Evolutionary conservation across 169 alveolate species (phyloP).

Genomic region (Cyclospora cayetanensis): DNA sequence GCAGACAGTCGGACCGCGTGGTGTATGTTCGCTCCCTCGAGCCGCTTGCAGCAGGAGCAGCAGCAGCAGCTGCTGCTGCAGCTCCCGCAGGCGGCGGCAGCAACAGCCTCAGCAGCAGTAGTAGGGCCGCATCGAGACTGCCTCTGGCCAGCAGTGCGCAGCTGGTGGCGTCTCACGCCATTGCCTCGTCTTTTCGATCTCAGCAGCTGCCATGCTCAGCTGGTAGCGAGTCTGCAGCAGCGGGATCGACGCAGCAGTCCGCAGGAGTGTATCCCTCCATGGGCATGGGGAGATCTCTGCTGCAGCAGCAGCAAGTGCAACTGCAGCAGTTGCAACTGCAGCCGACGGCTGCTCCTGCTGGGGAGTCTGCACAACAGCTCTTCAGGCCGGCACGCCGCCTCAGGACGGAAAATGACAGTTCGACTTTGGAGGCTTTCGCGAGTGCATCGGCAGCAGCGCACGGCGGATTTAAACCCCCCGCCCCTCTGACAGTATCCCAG

Average conservation of each 20-base stretch:
- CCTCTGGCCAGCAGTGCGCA: constrained; percentile 40
- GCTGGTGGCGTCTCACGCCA: not conserved
- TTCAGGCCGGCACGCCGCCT: constrained; percentile 6
- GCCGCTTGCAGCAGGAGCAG: constrained; percentile 6
- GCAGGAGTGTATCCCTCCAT: too few relatives aligned
- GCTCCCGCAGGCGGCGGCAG: constrained; percentile 24
- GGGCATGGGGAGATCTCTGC: not conserved
- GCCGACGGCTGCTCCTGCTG: not conserved
- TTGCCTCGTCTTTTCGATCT: not conserved
- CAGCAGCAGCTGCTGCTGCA: constrained; percentile 29
- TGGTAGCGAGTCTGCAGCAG: not conserved
- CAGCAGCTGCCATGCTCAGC: too few relatives aligned
- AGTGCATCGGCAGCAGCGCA: not conserved
- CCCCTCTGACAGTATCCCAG: not conserved
- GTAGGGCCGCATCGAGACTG: not conserved
- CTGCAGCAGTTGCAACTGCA: not conserved
- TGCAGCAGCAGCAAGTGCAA: not conserved
- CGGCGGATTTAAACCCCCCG: not conserved
- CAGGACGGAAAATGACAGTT: not conserved
- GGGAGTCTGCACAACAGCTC: not conserved
- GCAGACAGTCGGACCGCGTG: not conserved
- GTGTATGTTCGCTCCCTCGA: not conserved
- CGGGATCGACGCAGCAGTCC: not conserved
- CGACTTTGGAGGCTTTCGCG: too few relatives aligned
- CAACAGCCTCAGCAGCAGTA: constrained; percentile 26